Evolutionary conservation across 176 grass and related monocot genomes (phyloP), one percentile per base, ranked within the genome.

Genomic region (Dendrocalamus sinicus): DNA sequence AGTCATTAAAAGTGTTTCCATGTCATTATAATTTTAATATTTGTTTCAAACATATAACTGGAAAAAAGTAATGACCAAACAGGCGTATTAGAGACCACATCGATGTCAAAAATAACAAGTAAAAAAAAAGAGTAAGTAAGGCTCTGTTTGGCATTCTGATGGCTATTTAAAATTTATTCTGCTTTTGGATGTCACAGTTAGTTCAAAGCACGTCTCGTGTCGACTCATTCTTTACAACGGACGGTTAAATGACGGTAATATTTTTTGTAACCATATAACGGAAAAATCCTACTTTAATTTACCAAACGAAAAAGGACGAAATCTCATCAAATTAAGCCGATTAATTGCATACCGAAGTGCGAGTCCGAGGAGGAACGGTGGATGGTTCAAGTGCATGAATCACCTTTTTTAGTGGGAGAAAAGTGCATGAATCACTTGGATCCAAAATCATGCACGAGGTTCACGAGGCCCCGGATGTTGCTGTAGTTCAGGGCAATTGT

Each of bases 311-410:
- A 20, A 9, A 9, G 7, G 8, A 8, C 7, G 19, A 3, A 9
- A 3, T 9, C 19, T n/a, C 55, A 22, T 22, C 20, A 58, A 8
- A 58, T n/a, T 22, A 22, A 58, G 22, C 55, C 8, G 22, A 5
- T 43, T 35, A 35, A 35, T 3, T 43, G 17, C 35, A 8, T 8
- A 32, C 5, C 17, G 24, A 73, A 62, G 43, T 39, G 57, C 23
- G 39, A 28, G 58, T 73, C 16, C 24, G 23, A 73, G 51, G 41
- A 40, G 45, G 28, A 48, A 78, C 50, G 15, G 35, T 82, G 23
- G 53, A 83, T 61, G 26, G 55, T 83, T 73, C 19, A 74, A 20
- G 71, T 74, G 57, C 44, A 24, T 64, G 70, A 14, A 83, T 63
- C 57, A 3, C 32, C 44, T 45, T 45, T 45, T 45, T 45, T 45